phyloP scores from a whole-genome alignment of 179 eudicot genomes.

The Dionaea muscipula region DNA sequence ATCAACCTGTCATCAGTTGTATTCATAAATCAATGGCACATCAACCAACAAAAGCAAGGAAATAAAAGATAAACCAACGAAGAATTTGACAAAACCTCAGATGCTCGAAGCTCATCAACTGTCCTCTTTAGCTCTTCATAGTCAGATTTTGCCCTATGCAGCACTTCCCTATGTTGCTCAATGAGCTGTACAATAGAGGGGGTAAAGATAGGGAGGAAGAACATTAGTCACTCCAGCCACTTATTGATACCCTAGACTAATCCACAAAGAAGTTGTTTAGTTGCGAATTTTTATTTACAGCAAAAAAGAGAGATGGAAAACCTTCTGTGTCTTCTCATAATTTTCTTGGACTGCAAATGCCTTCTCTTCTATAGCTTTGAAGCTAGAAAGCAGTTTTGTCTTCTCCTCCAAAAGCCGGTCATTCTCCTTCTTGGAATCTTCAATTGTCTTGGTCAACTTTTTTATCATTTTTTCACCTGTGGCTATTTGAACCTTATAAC shows the following conservation, averaged over 20 bases:
- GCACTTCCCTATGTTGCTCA: conserved; percentile 67
- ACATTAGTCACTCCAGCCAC: conserved; percentile 7
- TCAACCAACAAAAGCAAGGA: neutral
- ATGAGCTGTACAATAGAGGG: conserved; percentile 36
- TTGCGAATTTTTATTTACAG: neutral
- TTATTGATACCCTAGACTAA: neutral
- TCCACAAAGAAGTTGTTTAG: neutral
- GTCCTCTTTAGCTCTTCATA: conserved; percentile 59
- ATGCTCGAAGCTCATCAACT: conserved; percentile 73
- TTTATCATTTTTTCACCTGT: conserved; percentile 74
- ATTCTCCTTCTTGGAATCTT: conserved; percentile 69
- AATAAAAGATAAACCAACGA: conserved; percentile 4
- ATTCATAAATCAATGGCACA: neutral
- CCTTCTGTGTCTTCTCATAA: conserved; percentile 69
- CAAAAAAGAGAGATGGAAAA: conserved; percentile 7
- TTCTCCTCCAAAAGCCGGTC: conserved; percentile 53
- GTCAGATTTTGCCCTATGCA: conserved; percentile 65
- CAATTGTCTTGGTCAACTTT: conserved; percentile 70
- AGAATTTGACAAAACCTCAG: conserved; percentile 44
- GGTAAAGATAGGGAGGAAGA: neutral
- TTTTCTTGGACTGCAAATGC: conserved; percentile 74
- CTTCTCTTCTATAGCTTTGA: conserved; percentile 69
- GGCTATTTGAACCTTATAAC: conserved; percentile 77
- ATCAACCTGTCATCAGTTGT: conserved; percentile 54
- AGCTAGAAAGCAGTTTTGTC: conserved; percentile 37